Percentiles rank a stretch among this genome's conserved stretches.
Conservation (phyloP, 352 stramenopile species). For the Phytophthora idaei region DNA sequence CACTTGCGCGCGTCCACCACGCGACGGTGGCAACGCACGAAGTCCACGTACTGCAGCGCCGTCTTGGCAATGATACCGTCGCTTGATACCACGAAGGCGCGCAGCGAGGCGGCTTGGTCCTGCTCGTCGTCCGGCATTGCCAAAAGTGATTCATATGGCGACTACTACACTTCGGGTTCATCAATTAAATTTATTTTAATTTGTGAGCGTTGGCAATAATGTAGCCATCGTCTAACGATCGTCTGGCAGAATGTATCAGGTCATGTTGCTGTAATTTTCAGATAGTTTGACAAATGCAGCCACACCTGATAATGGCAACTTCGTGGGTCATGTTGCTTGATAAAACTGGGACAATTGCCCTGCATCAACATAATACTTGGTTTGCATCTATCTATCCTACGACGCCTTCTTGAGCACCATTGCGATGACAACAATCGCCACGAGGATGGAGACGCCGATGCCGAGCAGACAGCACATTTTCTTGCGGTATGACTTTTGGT, state of each 20-base stretch:
- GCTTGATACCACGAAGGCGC: conserved; percentile 49
- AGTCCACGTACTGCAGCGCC: conserved; percentile 54
- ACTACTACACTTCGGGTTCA: conserved; percentile 1
- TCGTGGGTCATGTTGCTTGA: neutral
- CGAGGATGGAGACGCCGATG: conserved; percentile 77
- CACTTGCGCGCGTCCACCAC: conserved; percentile 47
- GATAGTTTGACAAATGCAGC: neutral
- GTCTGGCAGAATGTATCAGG: neutral
- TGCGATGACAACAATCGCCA: conserved; percentile 80
- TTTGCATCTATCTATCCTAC: neutral
- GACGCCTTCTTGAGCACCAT: conserved; percentile 60
- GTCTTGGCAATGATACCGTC: conserved; percentile 65
- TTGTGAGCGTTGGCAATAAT: neutral
- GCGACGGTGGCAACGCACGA: conserved; percentile 43
- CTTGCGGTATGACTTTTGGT: conserved; percentile 96
- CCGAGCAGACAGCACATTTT: conserved; percentile 94
- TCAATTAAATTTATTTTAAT: too few species aligned
- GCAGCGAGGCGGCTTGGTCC: conserved; percentile 30
- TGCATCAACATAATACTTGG: conserved; percentile 2
- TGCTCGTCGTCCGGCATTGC: conserved; percentile 14
- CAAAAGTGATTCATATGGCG: conserved; percentile 1
- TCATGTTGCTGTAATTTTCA: conserved; percentile 5
- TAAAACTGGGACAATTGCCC: neutral
- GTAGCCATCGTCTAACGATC: conserved; percentile 12
- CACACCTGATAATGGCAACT: neutral